Evolutionary conservation across 306 rosid species (phyloP), one percentile per base, ranked within the genome.

Genomic region (Gillenia trifoliata): DNA sequence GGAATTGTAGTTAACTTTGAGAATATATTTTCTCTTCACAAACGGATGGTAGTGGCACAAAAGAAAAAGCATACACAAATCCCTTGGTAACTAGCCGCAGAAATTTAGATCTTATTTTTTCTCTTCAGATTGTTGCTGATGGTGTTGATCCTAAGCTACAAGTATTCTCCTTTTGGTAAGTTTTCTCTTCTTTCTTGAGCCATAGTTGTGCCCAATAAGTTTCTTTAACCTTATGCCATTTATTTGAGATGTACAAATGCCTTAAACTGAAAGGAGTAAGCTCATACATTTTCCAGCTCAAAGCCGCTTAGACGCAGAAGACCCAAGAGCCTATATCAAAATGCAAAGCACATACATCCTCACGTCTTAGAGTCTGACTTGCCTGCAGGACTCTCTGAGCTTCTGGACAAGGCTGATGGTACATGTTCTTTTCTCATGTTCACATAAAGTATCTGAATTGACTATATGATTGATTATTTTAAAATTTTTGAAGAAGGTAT

Each of bases 101-200:
- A 26, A 66, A 22, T 74, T 29, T 47, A 55, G 45, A 60, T 70
- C 25, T 28, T 15, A 52, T 45, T 55, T 61, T 23, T 45, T 74
- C 79, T 85, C 28, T 57, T 69, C 87, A 92, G 96, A 70, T 83
- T 70, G 38, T 84, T 77, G 91, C 82, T 29, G 80, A 84, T 72
- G 83, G 80, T 38, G 66, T 87, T 64, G 92, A 90, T 84, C 98
- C 96, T 15, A 92, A 80, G 72, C 52, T 65, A 49, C 89, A 90
- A 55, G 84, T 85, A 59, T 89, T 92, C 77, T 29, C 62, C 67
- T 82, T 78, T 55, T 83, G 84, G 99, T 89, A 74, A 86, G 92
- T 78, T 64, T 54, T 66, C 50, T 40, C 20, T 80, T 77, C 23
- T 71, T 72, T 68, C 31, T 50, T 65, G 13, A 34, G 25, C 72